Evolutionary conservation across 2,329 filamentous ascomycete species (phyloP).

Genomic region (Exophiala phaeomuriformis): DNA sequence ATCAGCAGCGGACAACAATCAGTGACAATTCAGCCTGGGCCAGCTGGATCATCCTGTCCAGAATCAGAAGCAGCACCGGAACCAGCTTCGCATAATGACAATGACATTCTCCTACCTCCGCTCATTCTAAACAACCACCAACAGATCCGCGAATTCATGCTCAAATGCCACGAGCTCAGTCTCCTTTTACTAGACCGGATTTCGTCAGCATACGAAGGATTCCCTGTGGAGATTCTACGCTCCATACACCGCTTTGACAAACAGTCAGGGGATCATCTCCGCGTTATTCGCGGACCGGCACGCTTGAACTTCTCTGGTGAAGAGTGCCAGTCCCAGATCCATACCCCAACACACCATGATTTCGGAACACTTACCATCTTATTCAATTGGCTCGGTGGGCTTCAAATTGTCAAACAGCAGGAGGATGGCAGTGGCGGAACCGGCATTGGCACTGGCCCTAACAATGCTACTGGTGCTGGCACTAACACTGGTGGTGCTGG

Average conservation of each 20-base stretch:
- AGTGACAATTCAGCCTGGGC: too few relatives aligned
- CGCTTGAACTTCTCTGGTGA: conserved; percentile 10
- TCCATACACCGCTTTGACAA: conserved; percentile 11
- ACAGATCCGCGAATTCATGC: background rate
- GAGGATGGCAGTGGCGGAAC: too few relatives aligned
- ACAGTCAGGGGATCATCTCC: conserved; percentile 46
- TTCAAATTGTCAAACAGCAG: conserved; percentile 23
- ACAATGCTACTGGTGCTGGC: too few relatives aligned
- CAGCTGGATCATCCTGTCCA: background rate
- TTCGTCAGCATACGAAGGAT: background rate
- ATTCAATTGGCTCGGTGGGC: conserved; percentile 27
- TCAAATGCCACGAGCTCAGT: background rate
- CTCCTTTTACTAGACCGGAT: background rate
- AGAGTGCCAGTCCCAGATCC: conserved; percentile 1
- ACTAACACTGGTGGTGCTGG: too few relatives aligned
- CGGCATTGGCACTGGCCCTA: too few relatives aligned
- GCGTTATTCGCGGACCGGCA: conserved; percentile 33
- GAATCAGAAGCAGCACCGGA: background rate
- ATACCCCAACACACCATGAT: conserved; percentile 27
- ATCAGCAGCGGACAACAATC: too few relatives aligned
- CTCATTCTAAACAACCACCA: background rate
- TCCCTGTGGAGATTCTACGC: background rate
- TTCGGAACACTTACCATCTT: conserved; percentile 32
- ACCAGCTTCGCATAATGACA: background rate
- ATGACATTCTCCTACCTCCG: background rate